Conservation (phyloP, 345 rosid genomes). For the Ceriops decandra region DNA sequence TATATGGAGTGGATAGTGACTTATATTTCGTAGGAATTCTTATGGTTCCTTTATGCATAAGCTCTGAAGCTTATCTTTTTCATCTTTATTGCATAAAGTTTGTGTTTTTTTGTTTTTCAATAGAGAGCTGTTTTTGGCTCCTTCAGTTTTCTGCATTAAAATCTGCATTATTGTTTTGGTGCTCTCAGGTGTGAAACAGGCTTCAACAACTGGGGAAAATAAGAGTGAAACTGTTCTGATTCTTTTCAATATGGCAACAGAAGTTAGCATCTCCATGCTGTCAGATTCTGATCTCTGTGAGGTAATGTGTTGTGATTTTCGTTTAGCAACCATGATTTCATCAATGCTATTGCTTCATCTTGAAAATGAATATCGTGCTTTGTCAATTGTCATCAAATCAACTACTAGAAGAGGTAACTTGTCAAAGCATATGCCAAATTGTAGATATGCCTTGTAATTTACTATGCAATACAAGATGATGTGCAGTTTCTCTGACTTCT, state of each 20-base stretch:
- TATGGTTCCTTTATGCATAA: background rate
- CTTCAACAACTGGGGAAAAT: background rate
- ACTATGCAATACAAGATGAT: too few species aligned
- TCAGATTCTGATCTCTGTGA: slow-evolving; percentile 21
- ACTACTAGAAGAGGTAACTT: too few species aligned
- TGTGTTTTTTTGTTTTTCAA: too few species aligned
- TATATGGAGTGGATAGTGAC: background rate
- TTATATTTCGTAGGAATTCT: background rate
- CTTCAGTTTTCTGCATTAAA: background rate
- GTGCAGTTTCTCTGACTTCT: too few species aligned
- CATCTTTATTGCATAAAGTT: too few species aligned
- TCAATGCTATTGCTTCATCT: background rate
- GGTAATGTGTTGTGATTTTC: slow-evolving; percentile 6
- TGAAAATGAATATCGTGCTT: too few species aligned
- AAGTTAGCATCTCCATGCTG: slow-evolving; percentile 18
- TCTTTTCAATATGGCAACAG: slow-evolving; percentile 15
- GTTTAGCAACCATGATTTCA: background rate
- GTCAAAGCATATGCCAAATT: too few species aligned
- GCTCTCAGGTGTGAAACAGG: slow-evolving; percentile 10
- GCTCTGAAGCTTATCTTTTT: background rate
- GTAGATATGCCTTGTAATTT: too few species aligned
- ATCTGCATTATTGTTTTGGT: background rate
- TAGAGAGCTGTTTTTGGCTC: too few species aligned
- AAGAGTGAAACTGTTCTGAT: slow-evolving; percentile 10
- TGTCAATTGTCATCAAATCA: too few species aligned